Evolutionary conservation across 2,329 filamentous ascomycete genomes (phyloP).

Genomic region (Colletotrichum acutatum): DNA sequence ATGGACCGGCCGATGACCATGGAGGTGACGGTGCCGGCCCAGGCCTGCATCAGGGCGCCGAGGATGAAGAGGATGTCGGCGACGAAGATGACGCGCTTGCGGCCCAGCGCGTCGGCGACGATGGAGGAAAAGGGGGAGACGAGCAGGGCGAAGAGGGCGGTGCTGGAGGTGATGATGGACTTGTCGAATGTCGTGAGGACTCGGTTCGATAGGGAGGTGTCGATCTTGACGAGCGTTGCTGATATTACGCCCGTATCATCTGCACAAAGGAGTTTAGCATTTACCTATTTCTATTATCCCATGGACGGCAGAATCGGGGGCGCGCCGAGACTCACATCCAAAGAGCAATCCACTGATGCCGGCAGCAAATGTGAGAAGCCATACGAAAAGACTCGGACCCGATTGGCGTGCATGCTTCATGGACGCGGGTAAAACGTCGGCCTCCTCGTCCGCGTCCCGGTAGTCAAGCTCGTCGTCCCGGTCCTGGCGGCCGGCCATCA

Average conservation of each 20-base stretch:
- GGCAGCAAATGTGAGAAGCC: constrained; percentile 71
- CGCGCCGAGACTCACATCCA: constrained; percentile 64
- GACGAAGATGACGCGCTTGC: constrained; percentile 70
- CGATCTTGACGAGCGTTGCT: constrained; percentile 73
- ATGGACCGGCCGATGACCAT: constrained; percentile 78
- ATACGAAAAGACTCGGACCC: constrained; percentile 64
- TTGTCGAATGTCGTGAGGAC: constrained; percentile 72
- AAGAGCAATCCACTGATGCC: constrained; percentile 76
- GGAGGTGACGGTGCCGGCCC: constrained; percentile 63
- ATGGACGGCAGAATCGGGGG: background rate
- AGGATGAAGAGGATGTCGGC: constrained; percentile 75
- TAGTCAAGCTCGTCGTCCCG: constrained; percentile 41
- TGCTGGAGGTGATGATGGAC: constrained; percentile 77
- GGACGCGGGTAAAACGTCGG: constrained; percentile 33
- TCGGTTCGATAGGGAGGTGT: constrained; percentile 66
- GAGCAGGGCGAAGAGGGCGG: constrained; percentile 73
- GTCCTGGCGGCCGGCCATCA: constrained; percentile 39
- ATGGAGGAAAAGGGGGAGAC: constrained; percentile 72
- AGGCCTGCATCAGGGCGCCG: constrained; percentile 74
- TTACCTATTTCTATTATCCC: background rate
- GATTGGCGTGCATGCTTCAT: constrained; percentile 20
- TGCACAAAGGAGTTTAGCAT: constrained; percentile 41
- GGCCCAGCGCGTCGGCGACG: constrained; percentile 71
- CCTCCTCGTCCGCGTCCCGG: constrained; percentile 43
- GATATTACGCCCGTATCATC: constrained; percentile 78